These are phyloP conservation scores for Cynara cardunculus DNA, from an alignment of 129 eudicot genomes.

Conservation along the genomic window DNA sequence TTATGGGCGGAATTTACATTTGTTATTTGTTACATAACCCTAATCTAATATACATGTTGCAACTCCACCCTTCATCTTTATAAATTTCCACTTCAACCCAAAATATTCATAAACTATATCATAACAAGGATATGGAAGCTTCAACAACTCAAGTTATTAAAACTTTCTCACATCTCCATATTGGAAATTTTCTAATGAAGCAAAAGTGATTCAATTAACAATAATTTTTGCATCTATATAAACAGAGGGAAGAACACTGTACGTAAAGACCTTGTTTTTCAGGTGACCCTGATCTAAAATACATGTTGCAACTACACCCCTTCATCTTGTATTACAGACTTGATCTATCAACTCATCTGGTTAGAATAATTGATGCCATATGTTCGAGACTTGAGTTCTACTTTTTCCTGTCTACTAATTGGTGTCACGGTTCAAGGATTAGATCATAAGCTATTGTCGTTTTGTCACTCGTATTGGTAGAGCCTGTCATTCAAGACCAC, in stretches of 20 bases:
- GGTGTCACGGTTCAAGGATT: too few relatives aligned
- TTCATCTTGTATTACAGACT: not conserved
- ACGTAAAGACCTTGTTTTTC: not conserved
- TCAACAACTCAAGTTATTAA: not conserved
- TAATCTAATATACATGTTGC: not conserved
- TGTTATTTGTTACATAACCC: not conserved
- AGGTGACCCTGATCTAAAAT: too few relatives aligned
- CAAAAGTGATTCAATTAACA: too few relatives aligned
- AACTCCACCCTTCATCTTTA: not conserved
- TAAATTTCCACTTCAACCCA: not conserved
- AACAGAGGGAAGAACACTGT: not conserved
- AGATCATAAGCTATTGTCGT: not conserved
- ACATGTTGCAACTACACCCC: too few relatives aligned
- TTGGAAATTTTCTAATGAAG: too few relatives aligned
- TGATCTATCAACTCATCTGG: too few relatives aligned
- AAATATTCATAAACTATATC: not conserved
- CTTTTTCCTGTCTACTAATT: too few relatives aligned
- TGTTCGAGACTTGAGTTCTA: not conserved
- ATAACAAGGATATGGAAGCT: not conserved
- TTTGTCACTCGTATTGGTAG: too few relatives aligned
- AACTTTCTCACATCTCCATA: not conserved
- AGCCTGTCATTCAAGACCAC: too few relatives aligned
- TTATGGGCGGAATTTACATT: conserved; percentile 5
- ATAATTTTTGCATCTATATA: too few relatives aligned
- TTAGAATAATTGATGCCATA: not conserved